Evolutionary conservation across 805 yeast species (phyloP).

Genomic region (Kurtzmaniella cleridarum): DNA sequence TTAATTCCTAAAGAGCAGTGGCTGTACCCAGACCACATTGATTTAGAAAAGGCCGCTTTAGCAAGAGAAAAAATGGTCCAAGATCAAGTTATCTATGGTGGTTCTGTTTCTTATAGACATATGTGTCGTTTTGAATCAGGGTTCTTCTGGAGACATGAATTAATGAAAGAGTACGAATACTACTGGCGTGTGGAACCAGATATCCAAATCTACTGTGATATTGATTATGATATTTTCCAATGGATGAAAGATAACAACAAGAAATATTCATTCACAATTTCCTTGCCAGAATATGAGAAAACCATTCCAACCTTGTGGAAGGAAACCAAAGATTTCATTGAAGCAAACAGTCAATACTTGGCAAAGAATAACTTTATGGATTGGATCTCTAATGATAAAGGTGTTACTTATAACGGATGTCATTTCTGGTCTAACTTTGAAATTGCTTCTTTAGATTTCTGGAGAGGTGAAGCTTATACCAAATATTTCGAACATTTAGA

Average conservation of each 20-base stretch:
- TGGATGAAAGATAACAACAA: constrained; percentile 71
- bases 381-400: constrained; percentile 65
- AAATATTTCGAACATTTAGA: constrained; percentile 73
- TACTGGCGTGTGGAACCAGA: constrained; percentile 96
- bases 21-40: constrained; percentile 84
- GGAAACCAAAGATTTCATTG: constrained; percentile 61
- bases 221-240: constrained; percentile 82
- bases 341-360: constrained; percentile 54
- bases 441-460: constrained; percentile 66
- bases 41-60: constrained; percentile 61
- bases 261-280: constrained; percentile 82
- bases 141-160: constrained; percentile 74
- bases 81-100: constrained; percentile 66
- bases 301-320: constrained; percentile 88
- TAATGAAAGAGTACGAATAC: constrained; percentile 73
- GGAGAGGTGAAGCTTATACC: constrained; percentile 67
- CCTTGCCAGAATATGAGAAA: constrained; percentile 74
- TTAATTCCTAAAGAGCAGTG: constrained; percentile 79
- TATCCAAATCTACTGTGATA: constrained; percentile 73
- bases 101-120: constrained; percentile 72
- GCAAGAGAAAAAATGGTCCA: constrained; percentile 55
- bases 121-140: constrained; percentile 94
- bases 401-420: constrained; percentile 69
- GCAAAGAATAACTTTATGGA: constrained; percentile 62
- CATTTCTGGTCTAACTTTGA: constrained; percentile 93